These are phyloP conservation scores for Vitis amurensis DNA, from an alignment of 164 flowering plant species.

Conservation along the genomic window DNA sequence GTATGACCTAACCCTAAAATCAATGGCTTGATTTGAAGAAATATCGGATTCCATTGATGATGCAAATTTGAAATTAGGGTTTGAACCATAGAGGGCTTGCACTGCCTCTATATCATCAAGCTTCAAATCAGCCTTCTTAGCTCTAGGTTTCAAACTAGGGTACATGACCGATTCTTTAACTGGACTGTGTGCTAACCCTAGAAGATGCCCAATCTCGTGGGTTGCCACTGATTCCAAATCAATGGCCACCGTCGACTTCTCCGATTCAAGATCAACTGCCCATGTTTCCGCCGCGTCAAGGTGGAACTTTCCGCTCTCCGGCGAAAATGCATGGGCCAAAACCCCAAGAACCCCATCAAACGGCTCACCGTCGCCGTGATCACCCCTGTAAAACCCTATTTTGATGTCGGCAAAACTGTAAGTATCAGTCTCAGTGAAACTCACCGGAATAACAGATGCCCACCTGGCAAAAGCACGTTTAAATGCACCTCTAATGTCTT, in stretches of 20 bases:
- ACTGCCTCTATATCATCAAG: conserved; percentile 70
- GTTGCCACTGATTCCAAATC: conserved; percentile 84
- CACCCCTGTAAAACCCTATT: conserved; percentile 65
- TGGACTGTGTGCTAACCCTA: conserved; percentile 62
- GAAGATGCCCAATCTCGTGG: conserved; percentile 80
- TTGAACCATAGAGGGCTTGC: conserved; percentile 73
- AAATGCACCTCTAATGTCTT: conserved; percentile 35
- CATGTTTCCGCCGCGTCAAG: conserved; percentile 68
- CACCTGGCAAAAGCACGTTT: conserved; percentile 49
- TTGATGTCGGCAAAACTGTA: conserved; percentile 52
- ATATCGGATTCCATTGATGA: conserved; percentile 43
- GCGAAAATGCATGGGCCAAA: conserved; percentile 75
- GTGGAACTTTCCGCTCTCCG: conserved; percentile 64
- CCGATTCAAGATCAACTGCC: conserved; percentile 55
- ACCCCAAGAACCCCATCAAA: conserved; percentile 78
- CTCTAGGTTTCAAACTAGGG: conserved; percentile 67
- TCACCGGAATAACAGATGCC: conserved; percentile 62
- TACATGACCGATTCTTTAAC: conserved; percentile 71
- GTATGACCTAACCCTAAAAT: conserved; percentile 3
- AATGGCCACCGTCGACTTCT: conserved; percentile 49
- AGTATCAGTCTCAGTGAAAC: conserved; percentile 42
- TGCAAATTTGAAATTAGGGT: conserved; percentile 56
- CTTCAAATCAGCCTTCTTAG: conserved; percentile 51
- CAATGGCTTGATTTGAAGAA: conserved; percentile 29
- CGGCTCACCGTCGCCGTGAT: conserved; percentile 81